Percentiles rank a stretch among this genome's conserved stretches.
phyloP scores from a whole-genome alignment of 1,284 basidiomycete genomes.

The Melampsora larici-populina region DNA sequence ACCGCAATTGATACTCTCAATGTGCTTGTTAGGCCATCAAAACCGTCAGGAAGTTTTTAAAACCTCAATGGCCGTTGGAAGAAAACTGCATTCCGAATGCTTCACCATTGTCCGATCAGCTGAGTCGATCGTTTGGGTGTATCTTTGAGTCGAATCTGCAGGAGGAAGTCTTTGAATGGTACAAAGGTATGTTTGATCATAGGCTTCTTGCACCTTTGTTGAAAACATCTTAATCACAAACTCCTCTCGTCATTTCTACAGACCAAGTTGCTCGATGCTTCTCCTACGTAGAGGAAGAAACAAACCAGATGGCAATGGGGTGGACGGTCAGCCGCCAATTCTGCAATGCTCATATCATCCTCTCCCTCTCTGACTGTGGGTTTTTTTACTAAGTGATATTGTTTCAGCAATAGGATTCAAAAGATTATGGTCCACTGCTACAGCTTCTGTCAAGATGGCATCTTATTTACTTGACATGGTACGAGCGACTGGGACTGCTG shows the following conservation, averaged over 20 bases:
- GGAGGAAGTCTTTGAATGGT: conserved; percentile 37
- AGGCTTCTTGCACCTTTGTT: background rate
- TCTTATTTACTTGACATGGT: conserved; percentile 38
- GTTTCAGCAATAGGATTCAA: conserved; percentile 9
- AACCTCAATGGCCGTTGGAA: conserved; percentile 34
- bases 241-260: background rate
- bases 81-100: background rate
- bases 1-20: background rate
- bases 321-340: background rate
- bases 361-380: background rate
- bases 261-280: conserved; percentile 15
- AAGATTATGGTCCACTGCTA: conserved; percentile 15
- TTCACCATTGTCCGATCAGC: conserved; percentile 6
- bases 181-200: conserved; percentile 13
- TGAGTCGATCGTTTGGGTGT: conserved; percentile 2
- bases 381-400: background rate
- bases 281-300: conserved; percentile 23
- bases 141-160: conserved; percentile 11
- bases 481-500: conserved; percentile 29
- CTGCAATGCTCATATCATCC: background rate
- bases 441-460: conserved; percentile 36
- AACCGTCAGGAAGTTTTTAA: conserved; percentile 15
- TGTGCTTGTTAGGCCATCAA: conserved; percentile 14
- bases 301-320: background rate
- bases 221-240: background rate